Evolutionary conservation across 495 filamentous ascomycete genomes (phyloP), one percentile per base, ranked within the genome.

Genomic region (Cercophora sp.): DNA sequence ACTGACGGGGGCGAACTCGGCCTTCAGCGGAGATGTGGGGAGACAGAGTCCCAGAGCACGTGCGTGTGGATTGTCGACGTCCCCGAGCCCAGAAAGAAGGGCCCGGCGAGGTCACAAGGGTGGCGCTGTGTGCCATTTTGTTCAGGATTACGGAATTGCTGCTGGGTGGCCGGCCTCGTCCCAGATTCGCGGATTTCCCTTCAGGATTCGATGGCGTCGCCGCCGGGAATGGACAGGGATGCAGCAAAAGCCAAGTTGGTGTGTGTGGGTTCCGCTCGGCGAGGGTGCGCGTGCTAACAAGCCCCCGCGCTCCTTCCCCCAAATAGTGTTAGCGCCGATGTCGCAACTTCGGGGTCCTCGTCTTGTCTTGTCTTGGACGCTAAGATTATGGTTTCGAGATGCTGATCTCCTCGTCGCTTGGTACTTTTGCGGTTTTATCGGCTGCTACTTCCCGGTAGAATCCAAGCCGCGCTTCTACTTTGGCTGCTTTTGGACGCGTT

Each of bases 101-200:
- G 24, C 22, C 15, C 40, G 15, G 43, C 29, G 29, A 24, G 15
- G 9, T 19, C 13, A n/a, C 13, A 22, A 22, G 34, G 43, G 31
- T 29, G 40, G 32, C 42, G 41, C 11, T 41, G 43, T 40, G 43
- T 54, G 51, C 48, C 48, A 54, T 54, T 54, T 54, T 35, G 32
- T 24, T 23, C 32, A 39, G 31, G 31, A 54, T 47, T 46, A 41
- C 51, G 51, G 39, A 54, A 54, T 46, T 3, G 31, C 13, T 35
- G 31, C 10, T 23, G 46, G 29, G 46, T 6, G 27, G 41, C 6
- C 13, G 8, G 47, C 47, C 18, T 40, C 6, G 34, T 54, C 51
- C 51, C 43, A 48, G 43, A 54, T 48, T 57, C 48, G 40, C 31
- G 31, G 48, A 26, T 31, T 48, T 53, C 41, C 31, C n/a, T 11